Base-by-base conservation (phyloP, 2,329 filamentous ascomycete genomes). In the Trichoderma sp. region DNA sequence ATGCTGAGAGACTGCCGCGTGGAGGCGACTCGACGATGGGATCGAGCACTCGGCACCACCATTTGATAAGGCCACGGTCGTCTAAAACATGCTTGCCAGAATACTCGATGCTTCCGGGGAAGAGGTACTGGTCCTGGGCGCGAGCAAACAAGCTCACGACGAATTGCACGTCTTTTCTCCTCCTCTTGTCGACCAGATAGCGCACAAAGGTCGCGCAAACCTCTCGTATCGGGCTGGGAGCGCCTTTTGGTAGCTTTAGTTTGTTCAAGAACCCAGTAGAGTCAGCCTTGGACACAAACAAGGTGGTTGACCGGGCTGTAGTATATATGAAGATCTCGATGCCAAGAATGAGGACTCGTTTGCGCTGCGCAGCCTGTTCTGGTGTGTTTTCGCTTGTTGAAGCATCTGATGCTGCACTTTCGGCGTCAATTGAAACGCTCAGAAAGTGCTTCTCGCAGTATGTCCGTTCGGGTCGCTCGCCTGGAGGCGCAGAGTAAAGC, bases 281-380 rank as follows among this genome's bases (percentile, higher is more conserved):
- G 81, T 99, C 96, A 60, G 96, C 96, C 80, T 99, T 99, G 72
- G 94, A 95, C 29, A 99, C 91, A 78, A 99, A 99, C 66, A 98
- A 86, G 4, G 92, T 97, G 1, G 92, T 97, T 29, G 93, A 87
- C 74, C 88, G 87, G 57, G 88, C 87, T 0, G 94, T 97, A 0
- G 89, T 92, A 80, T 96, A 99, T 70, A 99, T 87, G 74, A 96
- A 86, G 63, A 97, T 85, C 78, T 99, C 96, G 72, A 99, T 86
- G 19, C 92, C 95, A 70, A 97, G 90, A 10, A 95, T 85, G 7
- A 97, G 81, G 1, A 96, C 85, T 21, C 77, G 79, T 5, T 74
- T 71, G 43, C 40, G 29, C 7, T 70, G 72, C 63, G 53, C 62
- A 71, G 33, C 75, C 27, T 60, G 27, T 40, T 29, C 33, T 11